Conservation (phyloP, 495 filamentous ascomycete genomes). For the Penicillium canescens region DNA sequence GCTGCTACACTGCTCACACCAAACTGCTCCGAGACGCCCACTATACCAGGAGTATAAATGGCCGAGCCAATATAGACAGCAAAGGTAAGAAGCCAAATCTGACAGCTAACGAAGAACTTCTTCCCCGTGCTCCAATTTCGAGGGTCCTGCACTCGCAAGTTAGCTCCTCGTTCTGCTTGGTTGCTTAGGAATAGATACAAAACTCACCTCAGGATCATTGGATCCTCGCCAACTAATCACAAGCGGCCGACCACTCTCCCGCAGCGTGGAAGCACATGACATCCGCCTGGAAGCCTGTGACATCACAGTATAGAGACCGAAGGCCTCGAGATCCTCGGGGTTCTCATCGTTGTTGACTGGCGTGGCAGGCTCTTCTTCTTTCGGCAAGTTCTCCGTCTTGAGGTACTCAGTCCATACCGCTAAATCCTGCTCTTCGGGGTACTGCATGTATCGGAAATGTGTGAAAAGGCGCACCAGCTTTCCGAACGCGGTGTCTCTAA, state of each 20-base stretch:
- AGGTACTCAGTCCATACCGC: slow-evolving; percentile 36
- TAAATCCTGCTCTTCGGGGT: slow-evolving; percentile 36
- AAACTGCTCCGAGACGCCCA: slow-evolving; percentile 37
- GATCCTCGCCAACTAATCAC: slow-evolving; percentile 22
- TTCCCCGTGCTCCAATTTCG: slow-evolving; percentile 46
- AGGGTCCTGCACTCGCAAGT: slow-evolving; percentile 35
- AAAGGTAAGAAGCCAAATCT: slow-evolving; percentile 32
- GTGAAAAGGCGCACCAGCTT: slow-evolving; percentile 35
- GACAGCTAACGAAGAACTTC: slow-evolving; percentile 16
- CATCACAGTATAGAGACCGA: slow-evolving; percentile 20
- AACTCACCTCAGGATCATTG: slow-evolving; percentile 33
- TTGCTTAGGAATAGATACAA: too few species aligned
- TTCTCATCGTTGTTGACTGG: slow-evolving; percentile 20
- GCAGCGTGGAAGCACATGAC: slow-evolving; percentile 5
- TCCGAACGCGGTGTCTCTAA: slow-evolving; percentile 33
- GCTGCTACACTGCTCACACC: slow-evolving; percentile 46
- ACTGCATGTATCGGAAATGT: slow-evolving; percentile 23
- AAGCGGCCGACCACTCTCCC: not conserved
- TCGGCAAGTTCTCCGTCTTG: slow-evolving; percentile 27
- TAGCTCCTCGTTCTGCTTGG: not conserved
- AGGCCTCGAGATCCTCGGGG: slow-evolving; percentile 12
- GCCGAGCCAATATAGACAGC: slow-evolving; percentile 35
- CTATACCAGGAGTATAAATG: slow-evolving; percentile 29
- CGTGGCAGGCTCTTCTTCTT: slow-evolving; percentile 24
- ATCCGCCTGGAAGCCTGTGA: slow-evolving; percentile 21